phyloP scores from a whole-genome alignment of 441 rosid genomes.

The Adansonia gregorii region DNA sequence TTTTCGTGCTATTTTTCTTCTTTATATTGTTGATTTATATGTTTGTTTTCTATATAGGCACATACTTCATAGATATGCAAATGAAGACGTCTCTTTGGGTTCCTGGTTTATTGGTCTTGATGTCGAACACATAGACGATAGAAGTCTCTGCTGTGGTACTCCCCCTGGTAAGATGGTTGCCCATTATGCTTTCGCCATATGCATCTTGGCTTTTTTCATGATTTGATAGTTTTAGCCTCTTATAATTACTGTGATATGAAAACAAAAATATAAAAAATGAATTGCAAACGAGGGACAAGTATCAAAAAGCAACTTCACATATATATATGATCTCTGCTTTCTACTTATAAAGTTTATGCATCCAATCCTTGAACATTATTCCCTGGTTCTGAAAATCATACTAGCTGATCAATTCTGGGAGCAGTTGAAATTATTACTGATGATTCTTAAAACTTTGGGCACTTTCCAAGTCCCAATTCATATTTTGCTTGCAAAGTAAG shows the following conservation, averaged over 20 bases:
- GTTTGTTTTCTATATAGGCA: conserved; percentile 44
- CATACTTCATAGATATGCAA: conserved; percentile 79
- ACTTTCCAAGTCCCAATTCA: neutral
- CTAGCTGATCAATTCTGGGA: too few relatives aligned
- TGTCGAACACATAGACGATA: conserved; percentile 89
- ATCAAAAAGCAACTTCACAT: neutral
- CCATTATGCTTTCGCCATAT: neutral
- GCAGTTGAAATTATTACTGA: too few relatives aligned
- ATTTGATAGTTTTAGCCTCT: neutral
- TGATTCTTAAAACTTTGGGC: neutral
- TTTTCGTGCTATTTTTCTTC: neutral
- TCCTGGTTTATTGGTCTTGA: conserved; percentile 98
- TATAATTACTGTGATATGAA: neutral
- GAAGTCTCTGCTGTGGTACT: conserved; percentile 92
- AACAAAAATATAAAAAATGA: too few relatives aligned
- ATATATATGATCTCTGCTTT: neutral
- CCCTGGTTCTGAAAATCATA: too few relatives aligned
- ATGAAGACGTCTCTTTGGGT: conserved; percentile 92
- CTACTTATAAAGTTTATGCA: neutral
- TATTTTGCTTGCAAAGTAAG: neutral
- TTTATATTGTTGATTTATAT: conserved; percentile 4
- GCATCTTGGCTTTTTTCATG: neutral
- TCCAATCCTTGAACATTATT: too few relatives aligned
- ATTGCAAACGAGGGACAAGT: too few relatives aligned
- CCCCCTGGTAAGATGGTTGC: conserved; percentile 60